Evolutionary conservation across 129 eudicot genomes (phyloP), one percentile per base, ranked within the genome.

Genomic region (Flaveria bidentis): DNA sequence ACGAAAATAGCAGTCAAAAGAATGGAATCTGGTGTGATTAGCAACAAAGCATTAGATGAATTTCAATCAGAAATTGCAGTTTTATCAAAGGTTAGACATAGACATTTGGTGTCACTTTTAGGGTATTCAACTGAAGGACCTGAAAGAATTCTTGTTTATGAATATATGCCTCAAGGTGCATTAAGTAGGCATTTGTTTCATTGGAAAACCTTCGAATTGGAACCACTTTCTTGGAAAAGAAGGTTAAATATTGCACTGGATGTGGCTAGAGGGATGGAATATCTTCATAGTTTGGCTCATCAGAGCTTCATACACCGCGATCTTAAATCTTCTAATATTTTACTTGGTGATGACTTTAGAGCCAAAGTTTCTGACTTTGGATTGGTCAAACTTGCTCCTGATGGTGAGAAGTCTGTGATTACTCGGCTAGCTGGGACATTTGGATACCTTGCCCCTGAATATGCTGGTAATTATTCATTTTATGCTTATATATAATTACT

Each of bases 361-460:
- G 99, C 99, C 1, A 95, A 95, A 84, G 92, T 95, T 51, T 89
- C 99, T 0, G 99, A 95, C 69, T 95, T 95, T 85, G 99, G 99
- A 9, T 84, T 95, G 69, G 99, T 95, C 9, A 95, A 95, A 82
- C 96, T 95, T 49, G 99, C 99, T 56, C 99, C 99, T 20, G 87
- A 91, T 76, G 96, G 93, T 6, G 96, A 82, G 82, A 86, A 84
- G 62, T 95, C 99, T 4, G 95, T 95, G 39, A 90, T 82, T 15
- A 95, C 99, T 4, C 78, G 93, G 47, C 89, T 95, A 15, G 99
- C 99, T 6, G 99, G 99, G 44, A 95, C 99, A 15, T 95, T 95
- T 36, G 99, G 99, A 14, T 95, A 95, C 81, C 89, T 95, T 28
- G 99, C 99, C 11, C 99, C 99, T 61, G 99, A 95, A 77, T 95